Percentiles rank a stretch among this genome's conserved stretches.
phyloP scores from a whole-genome alignment of 108 stramenopile species.

The Cyclotella kingstonii region DNA sequence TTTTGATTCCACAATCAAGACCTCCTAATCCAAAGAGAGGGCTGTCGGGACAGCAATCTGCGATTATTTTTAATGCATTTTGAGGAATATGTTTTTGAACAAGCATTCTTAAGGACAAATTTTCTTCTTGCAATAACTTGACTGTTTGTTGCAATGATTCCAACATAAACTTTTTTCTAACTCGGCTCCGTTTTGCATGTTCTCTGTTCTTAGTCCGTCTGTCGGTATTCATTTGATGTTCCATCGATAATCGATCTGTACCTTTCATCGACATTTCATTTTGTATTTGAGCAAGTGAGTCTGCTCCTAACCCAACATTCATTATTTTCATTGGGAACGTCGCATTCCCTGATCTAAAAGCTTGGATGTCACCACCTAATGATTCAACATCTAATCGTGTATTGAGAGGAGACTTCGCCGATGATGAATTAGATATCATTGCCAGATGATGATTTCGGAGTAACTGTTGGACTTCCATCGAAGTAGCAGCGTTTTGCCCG shows the following conservation, averaged over 20 bases:
- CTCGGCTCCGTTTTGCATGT: constrained; percentile 96
- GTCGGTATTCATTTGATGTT: constrained; percentile 65
- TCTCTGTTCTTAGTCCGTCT: constrained; percentile 92
- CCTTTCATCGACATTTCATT: constrained; percentile 6
- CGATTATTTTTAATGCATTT: constrained; percentile 76
- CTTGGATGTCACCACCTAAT: too few relatives aligned
- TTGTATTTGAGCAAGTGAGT: constrained; percentile 9
- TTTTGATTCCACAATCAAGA: not conserved
- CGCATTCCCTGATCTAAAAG: too few relatives aligned
- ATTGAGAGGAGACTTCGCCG: too few relatives aligned
- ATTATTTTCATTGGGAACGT: too few relatives aligned
- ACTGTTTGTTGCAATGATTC: constrained; percentile 96
- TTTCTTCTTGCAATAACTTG: constrained; percentile 86
- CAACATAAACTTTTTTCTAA: constrained; percentile 97
- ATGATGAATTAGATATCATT: too few relatives aligned
- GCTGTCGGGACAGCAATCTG: constrained; percentile 70
- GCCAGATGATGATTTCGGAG: too few relatives aligned
- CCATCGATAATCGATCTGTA: constrained; percentile 19
- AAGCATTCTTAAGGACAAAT: constrained; percentile 68
- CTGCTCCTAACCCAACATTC: constrained; percentile 10
- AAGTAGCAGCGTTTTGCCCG: too few relatives aligned
- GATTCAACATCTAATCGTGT: too few relatives aligned
- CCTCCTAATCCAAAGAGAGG: constrained; percentile 60
- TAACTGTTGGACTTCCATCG: too few relatives aligned
- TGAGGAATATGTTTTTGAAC: constrained; percentile 82